Evolutionary conservation across 306 rosid genomes (phyloP), one percentile per base, ranked within the genome.

Genomic region (Cicer cuneatum): DNA sequence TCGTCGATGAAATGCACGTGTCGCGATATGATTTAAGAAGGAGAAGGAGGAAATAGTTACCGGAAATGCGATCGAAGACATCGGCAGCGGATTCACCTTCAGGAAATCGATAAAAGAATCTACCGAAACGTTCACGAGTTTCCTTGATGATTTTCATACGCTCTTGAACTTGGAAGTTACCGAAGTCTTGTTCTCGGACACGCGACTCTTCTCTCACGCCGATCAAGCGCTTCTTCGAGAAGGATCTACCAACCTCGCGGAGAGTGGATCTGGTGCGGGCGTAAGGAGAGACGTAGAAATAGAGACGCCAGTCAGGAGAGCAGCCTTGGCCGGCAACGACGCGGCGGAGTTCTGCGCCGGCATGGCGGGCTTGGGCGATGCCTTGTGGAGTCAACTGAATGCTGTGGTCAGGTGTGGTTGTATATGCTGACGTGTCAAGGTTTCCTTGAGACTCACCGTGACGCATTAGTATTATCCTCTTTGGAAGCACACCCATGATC

Each of bases 21-120:
- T 56, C 15, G 5, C 51, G n/a, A 46, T 29, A 29, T 8, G 9
- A 41, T 7, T 7, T 8, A 41, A 49, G 8, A 8, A 13, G 7
- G 7, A 5, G 10, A 4, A 4, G 57, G 7, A 19, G 1, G 33
- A 33, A 46, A 14, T 10, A 6, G 40, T 64, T 84, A 93, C 98
- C 84, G 5, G 97, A 88, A 74, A 93, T 82, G 67, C 97, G 98
- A 75, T 93, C 97, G 70, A 72, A 93, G 35, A 91, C 92, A 48
- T 93, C 97, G 38, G 97, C 97, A 35, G 98, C 98, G 35, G 98
- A 93, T 48, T 93, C 98, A 11, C 98, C 98, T 70, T 93, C 97
- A 0, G 98, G 98, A 18, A 93, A 93, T 0, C 97, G 92, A 58
- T 93, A 93, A 81, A 88, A 93, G 79, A 93, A 93, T 5, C 96